Percentiles rank a stretch among this genome's conserved stretches.
Conservation (phyloP, 148 eudicot species). For the Nepenthes gracilis region DNA sequence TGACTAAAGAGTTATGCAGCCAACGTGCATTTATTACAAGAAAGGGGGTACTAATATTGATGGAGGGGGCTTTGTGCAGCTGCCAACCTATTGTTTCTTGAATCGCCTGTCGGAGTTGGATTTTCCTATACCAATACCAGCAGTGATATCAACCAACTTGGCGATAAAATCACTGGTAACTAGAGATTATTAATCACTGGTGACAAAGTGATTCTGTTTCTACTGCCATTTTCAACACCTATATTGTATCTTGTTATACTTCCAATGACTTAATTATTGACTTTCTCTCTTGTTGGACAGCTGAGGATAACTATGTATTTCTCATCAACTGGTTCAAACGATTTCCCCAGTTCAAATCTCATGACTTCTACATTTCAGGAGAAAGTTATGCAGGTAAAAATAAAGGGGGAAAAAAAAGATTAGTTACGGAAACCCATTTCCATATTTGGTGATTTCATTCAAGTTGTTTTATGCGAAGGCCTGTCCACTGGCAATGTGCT, state of each 20-base stretch:
- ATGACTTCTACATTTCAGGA: constrained; percentile 73
- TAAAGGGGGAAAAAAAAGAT: not conserved
- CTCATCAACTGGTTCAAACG: constrained; percentile 69
- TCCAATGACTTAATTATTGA: not conserved
- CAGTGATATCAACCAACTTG: constrained; percentile 50
- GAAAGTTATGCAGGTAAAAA: constrained; percentile 85
- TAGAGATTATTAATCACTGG: not conserved
- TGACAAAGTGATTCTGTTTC: too few species aligned
- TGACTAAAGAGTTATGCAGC: too few species aligned
- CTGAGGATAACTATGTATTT: constrained; percentile 56
- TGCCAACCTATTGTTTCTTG: constrained; percentile 72
- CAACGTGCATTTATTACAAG: too few species aligned
- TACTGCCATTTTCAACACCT: too few species aligned
- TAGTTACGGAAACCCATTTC: not conserved
- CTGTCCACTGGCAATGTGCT: too few species aligned
- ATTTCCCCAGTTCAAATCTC: constrained; percentile 73
- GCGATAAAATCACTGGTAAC: constrained; percentile 55
- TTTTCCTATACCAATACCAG: constrained; percentile 78
- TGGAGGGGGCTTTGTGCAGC: constrained; percentile 16
- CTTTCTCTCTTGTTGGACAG: constrained; percentile 18
- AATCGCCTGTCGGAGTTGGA: constrained; percentile 87
- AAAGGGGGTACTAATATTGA: too few species aligned
- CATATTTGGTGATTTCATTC: too few species aligned
- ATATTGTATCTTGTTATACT: not conserved
- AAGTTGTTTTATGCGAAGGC: too few species aligned